These are phyloP conservation scores for Xylaria polymorpha DNA, from an alignment of 2,329 filamentous ascomycete species.

Conservation along the genomic window DNA sequence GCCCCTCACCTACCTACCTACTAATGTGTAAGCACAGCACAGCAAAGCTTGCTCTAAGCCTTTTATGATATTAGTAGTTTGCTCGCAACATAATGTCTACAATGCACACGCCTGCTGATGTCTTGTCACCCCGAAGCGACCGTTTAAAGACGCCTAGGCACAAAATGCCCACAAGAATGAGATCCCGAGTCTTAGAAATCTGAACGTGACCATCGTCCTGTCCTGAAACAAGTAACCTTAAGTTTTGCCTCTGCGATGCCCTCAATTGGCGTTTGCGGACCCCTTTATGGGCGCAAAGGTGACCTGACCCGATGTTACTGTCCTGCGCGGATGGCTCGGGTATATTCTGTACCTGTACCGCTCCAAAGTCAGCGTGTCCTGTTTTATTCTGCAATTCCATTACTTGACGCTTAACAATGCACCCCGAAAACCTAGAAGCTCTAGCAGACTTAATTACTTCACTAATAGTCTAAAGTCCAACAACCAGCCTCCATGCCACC, in stretches of 20 bases:
- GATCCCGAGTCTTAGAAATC: not conserved
- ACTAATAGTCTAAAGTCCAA: not conserved
- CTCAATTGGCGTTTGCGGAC: not conserved
- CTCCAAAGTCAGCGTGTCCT: not conserved
- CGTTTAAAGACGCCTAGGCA: not conserved
- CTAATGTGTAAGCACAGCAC: not conserved
- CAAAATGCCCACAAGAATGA: not conserved
- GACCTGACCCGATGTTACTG: slow-evolving; percentile 12
- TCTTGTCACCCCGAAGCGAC: not conserved
- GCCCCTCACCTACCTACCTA: slow-evolving; percentile 5
- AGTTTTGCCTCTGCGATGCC: not conserved
- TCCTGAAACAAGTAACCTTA: not conserved
- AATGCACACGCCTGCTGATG: not conserved
- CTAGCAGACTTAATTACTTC: not conserved
- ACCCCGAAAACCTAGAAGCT: not conserved
- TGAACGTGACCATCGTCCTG: not conserved
- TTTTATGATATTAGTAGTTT: slow-evolving; percentile 10
- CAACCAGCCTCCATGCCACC: not conserved
- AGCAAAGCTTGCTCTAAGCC: slow-evolving; percentile 15
- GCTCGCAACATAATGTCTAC: not conserved
- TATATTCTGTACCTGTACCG: slow-evolving; percentile 6
- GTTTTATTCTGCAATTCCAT: not conserved
- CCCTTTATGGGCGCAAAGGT: not conserved
- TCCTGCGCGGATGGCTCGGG: slow-evolving; percentile 9
- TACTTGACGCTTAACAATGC: not conserved